Evolutionary conservation across 345 rosid species (phyloP).

Genomic region (Lagerstroemia speciosa): DNA sequence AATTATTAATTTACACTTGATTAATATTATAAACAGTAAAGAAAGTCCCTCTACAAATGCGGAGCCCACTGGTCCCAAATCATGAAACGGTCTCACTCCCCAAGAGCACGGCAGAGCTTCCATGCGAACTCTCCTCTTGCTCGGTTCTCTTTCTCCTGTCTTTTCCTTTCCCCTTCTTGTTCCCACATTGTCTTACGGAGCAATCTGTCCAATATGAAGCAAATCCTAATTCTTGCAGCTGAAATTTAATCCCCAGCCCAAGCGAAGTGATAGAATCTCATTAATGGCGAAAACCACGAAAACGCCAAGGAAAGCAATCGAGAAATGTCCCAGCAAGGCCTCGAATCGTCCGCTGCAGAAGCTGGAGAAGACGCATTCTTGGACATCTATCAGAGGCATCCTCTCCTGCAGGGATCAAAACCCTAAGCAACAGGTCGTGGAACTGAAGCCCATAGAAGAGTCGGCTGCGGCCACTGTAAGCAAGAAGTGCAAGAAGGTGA

Average conservation of each 20-base stretch:
- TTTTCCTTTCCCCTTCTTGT: not conserved
- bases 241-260: not conserved
- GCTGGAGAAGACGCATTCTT: conserved; percentile 4
- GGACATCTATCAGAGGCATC: conserved; percentile 7
- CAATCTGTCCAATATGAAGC: not conserved
- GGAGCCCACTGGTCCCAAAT: not conserved
- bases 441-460: conserved; percentile 4
- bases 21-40: not conserved
- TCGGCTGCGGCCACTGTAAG: not conserved
- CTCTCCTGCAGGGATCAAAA: conserved; percentile 8
- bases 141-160: not conserved
- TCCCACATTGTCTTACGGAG: not conserved
- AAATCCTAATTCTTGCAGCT: not conserved
- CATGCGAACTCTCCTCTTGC: not conserved
- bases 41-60: not conserved
- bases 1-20: too few relatives aligned
- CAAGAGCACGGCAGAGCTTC: not conserved
- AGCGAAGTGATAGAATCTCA: not conserved
- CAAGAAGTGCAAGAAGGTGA: conserved; percentile 5
- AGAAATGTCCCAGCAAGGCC: conserved; percentile 1
- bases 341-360: not conserved
- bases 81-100: not conserved
- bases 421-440: conserved; percentile 7
- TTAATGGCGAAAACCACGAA: not conserved
- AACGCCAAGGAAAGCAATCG: not conserved